Evolutionary conservation across 139 green algal species (phyloP).

Genomic region (Chlorella sorokiniana): DNA sequence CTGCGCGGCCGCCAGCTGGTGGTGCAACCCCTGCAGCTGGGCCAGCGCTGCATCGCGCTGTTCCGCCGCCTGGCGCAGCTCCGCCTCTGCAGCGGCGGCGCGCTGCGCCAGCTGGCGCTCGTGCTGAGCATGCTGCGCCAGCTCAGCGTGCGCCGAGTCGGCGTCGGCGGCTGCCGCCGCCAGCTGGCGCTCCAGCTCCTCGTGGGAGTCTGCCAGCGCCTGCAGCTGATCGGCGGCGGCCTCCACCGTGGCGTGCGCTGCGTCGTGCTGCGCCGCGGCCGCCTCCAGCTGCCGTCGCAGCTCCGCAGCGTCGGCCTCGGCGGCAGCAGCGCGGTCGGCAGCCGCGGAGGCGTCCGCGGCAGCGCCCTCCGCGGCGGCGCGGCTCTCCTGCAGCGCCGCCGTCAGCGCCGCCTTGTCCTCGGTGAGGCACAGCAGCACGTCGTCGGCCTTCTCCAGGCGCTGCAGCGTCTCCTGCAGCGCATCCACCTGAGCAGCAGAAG

Average conservation of each 20-base stretch:
- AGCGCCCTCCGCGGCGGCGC: slow-evolving; percentile 6
- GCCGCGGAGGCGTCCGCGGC: not conserved
- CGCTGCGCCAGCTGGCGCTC: not conserved
- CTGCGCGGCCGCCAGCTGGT: not conserved
- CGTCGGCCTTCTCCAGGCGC: slow-evolving; percentile 17
- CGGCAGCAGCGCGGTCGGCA: not conserved
- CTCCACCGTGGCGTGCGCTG: slow-evolving; percentile 13
- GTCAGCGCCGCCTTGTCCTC: slow-evolving; percentile 32
- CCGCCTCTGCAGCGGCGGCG: not conserved
- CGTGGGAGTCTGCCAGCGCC: slow-evolving; percentile 15
- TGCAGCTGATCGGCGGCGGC: slow-evolving; percentile 20
- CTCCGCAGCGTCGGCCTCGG: slow-evolving; percentile 1
- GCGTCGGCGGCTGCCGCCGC: not conserved
- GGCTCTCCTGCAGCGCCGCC: slow-evolving; percentile 1
- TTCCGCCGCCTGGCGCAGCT: not conserved
- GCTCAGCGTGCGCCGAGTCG: not conserved
- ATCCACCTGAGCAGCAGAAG: slow-evolving; percentile 4
- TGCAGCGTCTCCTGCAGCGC: slow-evolving; percentile 27
- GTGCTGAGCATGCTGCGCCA: not conserved
- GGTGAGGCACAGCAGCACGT: slow-evolving; percentile 31
- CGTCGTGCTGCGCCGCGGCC: slow-evolving; percentile 10
- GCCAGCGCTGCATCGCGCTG: not conserved
- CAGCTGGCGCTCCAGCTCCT: slow-evolving; percentile 17
- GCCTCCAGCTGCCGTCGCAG: slow-evolving; percentile 28
- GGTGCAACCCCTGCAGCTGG: slow-evolving; percentile 6